Percentiles rank a stretch among this genome's conserved stretches.
phyloP scores from a whole-genome alignment of 345 rosid genomes.

The Dipteronia dyeriana region DNA sequence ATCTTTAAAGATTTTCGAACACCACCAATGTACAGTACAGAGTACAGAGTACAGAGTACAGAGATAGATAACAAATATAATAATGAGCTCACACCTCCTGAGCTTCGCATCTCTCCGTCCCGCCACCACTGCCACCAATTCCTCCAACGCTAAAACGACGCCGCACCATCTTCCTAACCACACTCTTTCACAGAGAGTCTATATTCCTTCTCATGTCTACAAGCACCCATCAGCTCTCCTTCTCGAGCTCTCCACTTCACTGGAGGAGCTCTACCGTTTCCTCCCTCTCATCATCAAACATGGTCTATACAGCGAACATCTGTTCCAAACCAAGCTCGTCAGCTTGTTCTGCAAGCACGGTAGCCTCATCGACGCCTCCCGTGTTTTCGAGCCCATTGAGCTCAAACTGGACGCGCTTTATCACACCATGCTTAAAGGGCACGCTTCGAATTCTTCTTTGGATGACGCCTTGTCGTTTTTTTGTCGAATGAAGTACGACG shows the following conservation, averaged over 20 bases:
- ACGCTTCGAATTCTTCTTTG: constrained; percentile 51
- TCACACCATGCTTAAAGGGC: constrained; percentile 85
- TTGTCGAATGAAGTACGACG: constrained; percentile 60
- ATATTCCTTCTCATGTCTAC: constrained; percentile 70
- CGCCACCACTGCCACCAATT: not conserved
- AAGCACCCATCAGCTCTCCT: constrained; percentile 77
- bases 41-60: no score
- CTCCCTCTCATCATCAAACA: constrained; percentile 65
- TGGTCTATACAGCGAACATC: constrained; percentile 56
- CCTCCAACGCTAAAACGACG: constrained; percentile 6
- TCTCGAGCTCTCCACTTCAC: constrained; percentile 65
- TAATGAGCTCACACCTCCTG: constrained; percentile 37
- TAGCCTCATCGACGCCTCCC: constrained; percentile 61
- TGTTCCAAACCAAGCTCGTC: constrained; percentile 79
- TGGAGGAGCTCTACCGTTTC: constrained; percentile 57
- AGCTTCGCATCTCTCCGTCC: constrained; percentile 23
- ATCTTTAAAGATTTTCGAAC: not conserved
- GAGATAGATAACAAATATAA: not conserved
- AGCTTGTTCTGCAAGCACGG: constrained; percentile 76
- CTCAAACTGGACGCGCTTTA: constrained; percentile 65
- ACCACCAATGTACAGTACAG: no score
- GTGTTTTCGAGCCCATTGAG: constrained; percentile 68
- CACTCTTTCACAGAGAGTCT: constrained; percentile 48
- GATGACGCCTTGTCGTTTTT: constrained; percentile 53
- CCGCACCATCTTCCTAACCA: constrained; percentile 13